Conservation (phyloP, 768 basidiomycete genomes). For the Trametes meyenii region DNA sequence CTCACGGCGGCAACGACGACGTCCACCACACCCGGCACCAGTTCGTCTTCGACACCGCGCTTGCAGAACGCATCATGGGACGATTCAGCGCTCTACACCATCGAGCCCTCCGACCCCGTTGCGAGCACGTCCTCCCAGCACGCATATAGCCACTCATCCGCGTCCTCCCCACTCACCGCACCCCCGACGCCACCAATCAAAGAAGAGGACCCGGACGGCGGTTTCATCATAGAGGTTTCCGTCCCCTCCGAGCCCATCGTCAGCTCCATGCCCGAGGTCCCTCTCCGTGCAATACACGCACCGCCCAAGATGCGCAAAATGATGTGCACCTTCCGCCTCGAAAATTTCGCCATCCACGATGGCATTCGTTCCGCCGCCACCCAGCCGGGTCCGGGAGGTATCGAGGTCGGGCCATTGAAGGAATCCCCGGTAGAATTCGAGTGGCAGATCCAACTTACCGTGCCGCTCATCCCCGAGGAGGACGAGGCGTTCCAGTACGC, state of each 20-base stretch:
- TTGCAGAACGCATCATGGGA: constrained; percentile 21
- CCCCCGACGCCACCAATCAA: constrained; percentile 19
- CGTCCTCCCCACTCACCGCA: neutral
- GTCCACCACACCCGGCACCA: neutral
- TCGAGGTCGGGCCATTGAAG: constrained; percentile 60
- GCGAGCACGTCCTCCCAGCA: neutral
- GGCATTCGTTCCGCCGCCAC: constrained; percentile 42
- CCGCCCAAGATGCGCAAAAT: constrained; percentile 68
- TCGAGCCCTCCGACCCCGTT: constrained; percentile 20
- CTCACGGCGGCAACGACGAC: constrained; percentile 7
- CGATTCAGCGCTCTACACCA: constrained; percentile 20
- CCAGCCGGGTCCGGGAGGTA: constrained; percentile 22
- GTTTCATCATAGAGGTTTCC: constrained; percentile 26
- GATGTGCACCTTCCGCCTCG: constrained; percentile 79
- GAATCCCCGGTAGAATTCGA: constrained; percentile 65
- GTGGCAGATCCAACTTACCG: constrained; percentile 55
- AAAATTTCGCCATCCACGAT: constrained; percentile 67
- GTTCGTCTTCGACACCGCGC: constrained; percentile 5
- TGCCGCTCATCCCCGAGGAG: constrained; percentile 15
- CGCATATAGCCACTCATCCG: constrained; percentile 6
- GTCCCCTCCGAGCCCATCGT: constrained; percentile 13
- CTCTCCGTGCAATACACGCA: constrained; percentile 76
- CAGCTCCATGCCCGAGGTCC: constrained; percentile 44
- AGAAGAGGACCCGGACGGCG: constrained; percentile 22
- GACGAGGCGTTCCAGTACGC: constrained; percentile 1